Base-by-base conservation (phyloP, 352 stramenopile species). In the Globisporangium splendens region DNA sequence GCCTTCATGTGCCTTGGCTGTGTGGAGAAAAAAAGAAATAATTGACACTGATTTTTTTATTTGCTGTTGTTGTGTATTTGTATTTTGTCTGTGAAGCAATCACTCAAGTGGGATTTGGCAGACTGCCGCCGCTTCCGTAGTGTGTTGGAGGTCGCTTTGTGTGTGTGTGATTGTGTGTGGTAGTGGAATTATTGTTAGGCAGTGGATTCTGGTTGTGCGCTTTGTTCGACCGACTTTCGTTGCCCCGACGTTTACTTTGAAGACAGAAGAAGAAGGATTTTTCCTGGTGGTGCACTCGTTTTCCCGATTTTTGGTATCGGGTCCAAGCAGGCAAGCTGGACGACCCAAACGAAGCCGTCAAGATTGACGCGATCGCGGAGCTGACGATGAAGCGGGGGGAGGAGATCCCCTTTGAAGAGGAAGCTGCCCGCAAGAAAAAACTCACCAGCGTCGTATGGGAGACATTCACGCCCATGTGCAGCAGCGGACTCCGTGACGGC, bases 391-490 rank as follows among this genome's bases (percentile, higher is more conserved):
- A 87, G 72, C 70, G 73, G 44, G 63, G 55, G 50, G 69, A 81
- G 61, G 71, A 72, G 46, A 82, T 90, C 65, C 69, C 72, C 28
- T 86, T 88, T 46, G 78, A 88, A 46, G 77, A 89, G 53, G 77
- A 88, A 57, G 54, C 68, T 12, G 68, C 71, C 58, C 79, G 79
- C 63, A 89, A 88, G 62, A 91, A 91, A 65, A 91, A 91, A 68
- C 77, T 89, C 60, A 91, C 82, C 59, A 89, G 79, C 61, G 67
- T 89, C 61, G 82, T 91, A 41, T 91, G 82, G 82, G 79, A 91
- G 69, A 91, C 79, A 24, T 91, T 91, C 61, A 88, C 82, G 55
- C 82, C 82, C 46, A 71, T 88, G 46, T 83, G 68, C 28, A 89
- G 75, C 65, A 83, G 63, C 42, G 82, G 79, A 0, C 54, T 84